These are phyloP conservation scores for Allium fistulosum DNA, from an alignment of 106 monocot genomes.

Conservation along the genomic window DNA sequence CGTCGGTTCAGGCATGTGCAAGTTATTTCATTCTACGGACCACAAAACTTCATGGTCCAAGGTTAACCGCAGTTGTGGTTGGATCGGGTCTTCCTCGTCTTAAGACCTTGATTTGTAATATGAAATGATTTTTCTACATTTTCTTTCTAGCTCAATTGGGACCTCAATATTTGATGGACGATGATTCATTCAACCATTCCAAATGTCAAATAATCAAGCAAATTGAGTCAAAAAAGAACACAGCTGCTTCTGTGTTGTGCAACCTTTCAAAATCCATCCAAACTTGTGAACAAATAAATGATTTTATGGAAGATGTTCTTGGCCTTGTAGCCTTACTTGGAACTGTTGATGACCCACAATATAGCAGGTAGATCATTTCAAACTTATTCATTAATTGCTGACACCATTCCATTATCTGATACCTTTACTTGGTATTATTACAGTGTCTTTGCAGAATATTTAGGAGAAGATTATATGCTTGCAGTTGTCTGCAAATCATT, in stretches of 20 bases:
- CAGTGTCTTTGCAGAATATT: constrained; percentile 28
- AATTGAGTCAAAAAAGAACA: constrained; percentile 10
- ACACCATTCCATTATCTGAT: too few species aligned
- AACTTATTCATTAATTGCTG: neutral
- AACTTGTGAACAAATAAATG: neutral
- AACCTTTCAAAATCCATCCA: constrained; percentile 12
- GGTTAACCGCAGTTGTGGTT: too few species aligned
- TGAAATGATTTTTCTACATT: neutral
- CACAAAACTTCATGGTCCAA: too few species aligned
- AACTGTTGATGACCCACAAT: constrained; percentile 13
- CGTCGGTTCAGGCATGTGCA: too few species aligned
- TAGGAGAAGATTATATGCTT: constrained; percentile 35
- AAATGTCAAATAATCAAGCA: constrained; percentile 12
- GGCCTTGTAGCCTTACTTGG: constrained; percentile 34
- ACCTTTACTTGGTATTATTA: neutral
- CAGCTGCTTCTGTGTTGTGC: constrained; percentile 18
- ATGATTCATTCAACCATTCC: neutral
- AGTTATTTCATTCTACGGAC: too few species aligned
- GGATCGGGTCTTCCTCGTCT: too few species aligned
- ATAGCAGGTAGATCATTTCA: constrained; percentile 19
- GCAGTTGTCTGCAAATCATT: constrained; percentile 30
- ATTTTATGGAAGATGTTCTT: constrained; percentile 15
- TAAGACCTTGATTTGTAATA: too few species aligned
- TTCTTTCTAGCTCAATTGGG: constrained; percentile 5
- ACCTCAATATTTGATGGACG: constrained; percentile 7